Conservation (phyloP, 164 flowering plant genomes). For the Tinospora cordifolia region DNA sequence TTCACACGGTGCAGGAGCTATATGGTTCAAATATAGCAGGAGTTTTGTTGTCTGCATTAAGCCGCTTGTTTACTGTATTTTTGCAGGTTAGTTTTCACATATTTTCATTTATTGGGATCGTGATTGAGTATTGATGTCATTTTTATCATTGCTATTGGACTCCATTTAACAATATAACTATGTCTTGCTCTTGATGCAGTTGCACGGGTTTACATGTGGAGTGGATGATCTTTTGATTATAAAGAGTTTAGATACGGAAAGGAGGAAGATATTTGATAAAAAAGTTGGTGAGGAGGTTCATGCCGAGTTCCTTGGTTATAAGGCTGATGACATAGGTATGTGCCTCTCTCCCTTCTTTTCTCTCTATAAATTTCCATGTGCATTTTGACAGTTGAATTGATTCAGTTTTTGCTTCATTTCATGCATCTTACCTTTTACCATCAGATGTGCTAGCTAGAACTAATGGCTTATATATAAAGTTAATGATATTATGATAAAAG, state of each 20-base stretch:
- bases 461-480: too few relatives aligned
- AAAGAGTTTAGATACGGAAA: constrained; percentile 35
- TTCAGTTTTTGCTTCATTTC: not conserved
- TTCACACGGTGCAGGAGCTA: constrained; percentile 89
- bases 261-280: constrained; percentile 41
- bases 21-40: constrained; percentile 85
- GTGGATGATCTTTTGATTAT: constrained; percentile 74
- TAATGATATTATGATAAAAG: too few relatives aligned
- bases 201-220: constrained; percentile 96
- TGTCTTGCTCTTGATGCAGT: constrained; percentile 31
- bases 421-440: not conserved
- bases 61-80: constrained; percentile 74
- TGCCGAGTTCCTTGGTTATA: constrained; percentile 38
- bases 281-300: constrained; percentile 62
- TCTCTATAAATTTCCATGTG: not conserved
- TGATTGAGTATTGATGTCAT: not conserved
- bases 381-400: not conserved
- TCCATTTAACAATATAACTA: constrained; percentile 3
- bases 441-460: too few relatives aligned
- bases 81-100: constrained; percentile 54
- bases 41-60: constrained; percentile 63
- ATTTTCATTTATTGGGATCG: not conserved
- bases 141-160: not conserved
- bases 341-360: not conserved
- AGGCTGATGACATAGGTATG: constrained; percentile 45